Evolutionary conservation across 345 rosid genomes (phyloP).

Genomic region (Arabidopsis suecica): DNA sequence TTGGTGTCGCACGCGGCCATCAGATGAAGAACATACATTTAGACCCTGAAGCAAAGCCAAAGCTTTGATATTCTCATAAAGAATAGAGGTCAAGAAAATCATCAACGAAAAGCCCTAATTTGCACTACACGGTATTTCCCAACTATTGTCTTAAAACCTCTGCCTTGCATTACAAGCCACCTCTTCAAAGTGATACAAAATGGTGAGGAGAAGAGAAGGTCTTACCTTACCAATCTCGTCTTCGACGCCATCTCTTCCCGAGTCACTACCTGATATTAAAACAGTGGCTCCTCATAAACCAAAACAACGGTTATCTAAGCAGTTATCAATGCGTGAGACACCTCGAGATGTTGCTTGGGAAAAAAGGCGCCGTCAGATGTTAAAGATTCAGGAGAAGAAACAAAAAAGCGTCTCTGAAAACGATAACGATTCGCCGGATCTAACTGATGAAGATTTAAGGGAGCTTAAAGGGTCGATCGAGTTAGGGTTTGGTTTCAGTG

Average conservation of each 20-base stretch:
- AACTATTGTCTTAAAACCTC: neutral
- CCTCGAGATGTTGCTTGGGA: conserved; percentile 87
- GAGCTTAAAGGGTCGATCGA: conserved; percentile 86
- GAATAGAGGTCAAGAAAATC: neutral
- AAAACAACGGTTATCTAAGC: conserved; percentile 66
- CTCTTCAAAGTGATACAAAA: neutral
- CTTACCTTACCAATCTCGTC: conserved; percentile 42
- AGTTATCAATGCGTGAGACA: conserved; percentile 86
- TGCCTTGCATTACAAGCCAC: neutral
- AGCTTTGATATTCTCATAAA: conserved; percentile 35
- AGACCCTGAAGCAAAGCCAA: conserved; percentile 33
- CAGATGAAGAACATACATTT: conserved; percentile 34
- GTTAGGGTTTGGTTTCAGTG: conserved; percentile 93
- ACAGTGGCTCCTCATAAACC: conserved; percentile 47
- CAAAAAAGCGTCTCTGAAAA: conserved; percentile 41
- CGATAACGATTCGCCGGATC: conserved; percentile 58
- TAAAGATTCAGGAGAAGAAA: conserved; percentile 56
- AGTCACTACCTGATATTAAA: conserved; percentile 46
- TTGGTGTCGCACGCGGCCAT: conserved; percentile 49
- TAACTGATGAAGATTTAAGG: conserved; percentile 55
- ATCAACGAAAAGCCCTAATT: conserved; percentile 5
- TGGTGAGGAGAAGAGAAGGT: conserved; percentile 45
- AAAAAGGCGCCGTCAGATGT: conserved; percentile 74
- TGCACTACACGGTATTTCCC: conserved; percentile 14
- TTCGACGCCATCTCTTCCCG: conserved; percentile 45